Percentiles rank a stretch among this genome's conserved stretches.
Evolutionary conservation across 2,329 filamentous ascomycete genomes (phyloP).

Genomic region (Emergomyces africanus): DNA sequence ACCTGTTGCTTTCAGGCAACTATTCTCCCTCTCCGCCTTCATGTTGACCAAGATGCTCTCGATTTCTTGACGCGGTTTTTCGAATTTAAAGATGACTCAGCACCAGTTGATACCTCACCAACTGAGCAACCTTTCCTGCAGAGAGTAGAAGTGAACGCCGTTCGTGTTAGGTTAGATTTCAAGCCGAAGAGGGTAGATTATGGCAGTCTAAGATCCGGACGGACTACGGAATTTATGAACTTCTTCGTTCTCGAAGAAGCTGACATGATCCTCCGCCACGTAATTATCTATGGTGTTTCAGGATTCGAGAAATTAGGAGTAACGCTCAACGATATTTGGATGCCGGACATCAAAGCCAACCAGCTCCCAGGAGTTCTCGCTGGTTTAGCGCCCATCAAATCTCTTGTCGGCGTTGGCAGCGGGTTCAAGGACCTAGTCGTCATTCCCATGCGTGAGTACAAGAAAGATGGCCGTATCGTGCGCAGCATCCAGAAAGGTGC

Average conservation of each 20-base stretch:
- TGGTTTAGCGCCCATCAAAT: conserved; percentile 78
- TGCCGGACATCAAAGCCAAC: conserved; percentile 77
- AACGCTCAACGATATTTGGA: conserved; percentile 92
- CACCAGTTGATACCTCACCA: conserved; percentile 34
- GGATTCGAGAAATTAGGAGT: conserved; percentile 85
- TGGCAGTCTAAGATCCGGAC: conserved; percentile 76
- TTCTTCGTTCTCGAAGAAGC: conserved; percentile 86
- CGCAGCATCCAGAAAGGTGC: conserved; percentile 88
- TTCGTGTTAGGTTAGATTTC: conserved; percentile 83
- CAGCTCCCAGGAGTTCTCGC: conserved; percentile 83
- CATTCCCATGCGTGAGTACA: conserved; percentile 83
- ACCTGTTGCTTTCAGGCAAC: conserved; percentile 38
- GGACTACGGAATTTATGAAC: conserved; percentile 98
- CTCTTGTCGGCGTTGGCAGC: conserved; percentile 78
- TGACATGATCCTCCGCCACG: conserved; percentile 71
- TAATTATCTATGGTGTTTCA: conserved; percentile 82
- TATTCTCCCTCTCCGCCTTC: conserved; percentile 72
- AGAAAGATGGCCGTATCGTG: conserved; percentile 83
- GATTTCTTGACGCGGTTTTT: conserved; percentile 98
- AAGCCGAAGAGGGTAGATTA: conserved; percentile 99
- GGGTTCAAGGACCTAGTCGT: conserved; percentile 78
- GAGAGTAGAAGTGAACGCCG: conserved; percentile 70
- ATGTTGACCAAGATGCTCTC: conserved; percentile 93
- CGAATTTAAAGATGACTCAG: conserved; percentile 77
- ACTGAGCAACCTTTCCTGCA: conserved; percentile 79